Percentiles rank a stretch among this genome's conserved stretches.
These are phyloP conservation scores for Phialophora expanda DNA, from an alignment of 2,329 filamentous ascomycete genomes.

Conservation along the genomic window DNA sequence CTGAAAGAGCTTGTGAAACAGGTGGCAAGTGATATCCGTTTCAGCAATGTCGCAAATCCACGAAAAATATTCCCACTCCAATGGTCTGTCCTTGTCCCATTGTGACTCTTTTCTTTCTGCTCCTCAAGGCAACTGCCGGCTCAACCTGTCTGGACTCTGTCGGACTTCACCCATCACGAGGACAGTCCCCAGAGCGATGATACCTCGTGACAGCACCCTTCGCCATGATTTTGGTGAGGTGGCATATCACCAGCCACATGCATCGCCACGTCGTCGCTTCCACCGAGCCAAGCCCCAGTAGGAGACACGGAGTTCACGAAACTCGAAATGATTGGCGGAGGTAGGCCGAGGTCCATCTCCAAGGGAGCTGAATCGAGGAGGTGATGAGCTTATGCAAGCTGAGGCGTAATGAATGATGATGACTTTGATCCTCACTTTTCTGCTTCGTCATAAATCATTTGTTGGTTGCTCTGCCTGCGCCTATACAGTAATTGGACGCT, in stretches of 20 bases:
- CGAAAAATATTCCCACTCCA: neutral
- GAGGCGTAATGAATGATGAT: neutral
- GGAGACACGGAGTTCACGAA: neutral
- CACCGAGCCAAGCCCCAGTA: neutral
- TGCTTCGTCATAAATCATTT: neutral
- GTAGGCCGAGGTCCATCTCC: neutral
- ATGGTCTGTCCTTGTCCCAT: neutral
- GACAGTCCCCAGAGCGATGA: neutral
- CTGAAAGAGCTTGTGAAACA: neutral
- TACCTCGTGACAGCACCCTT: neutral
- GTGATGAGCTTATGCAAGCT: neutral
- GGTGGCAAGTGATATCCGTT: neutral
- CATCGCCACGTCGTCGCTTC: neutral
- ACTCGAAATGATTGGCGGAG: neutral
- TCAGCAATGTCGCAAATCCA: neutral
- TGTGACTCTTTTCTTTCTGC: too few species aligned
- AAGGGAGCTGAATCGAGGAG: neutral
- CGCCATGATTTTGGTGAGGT: neutral
- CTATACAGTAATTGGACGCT: neutral
- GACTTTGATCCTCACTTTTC: neutral
- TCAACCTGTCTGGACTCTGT: too few species aligned
- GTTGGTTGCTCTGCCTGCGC: neutral
- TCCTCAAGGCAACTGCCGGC: too few species aligned
- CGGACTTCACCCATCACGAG: neutral
- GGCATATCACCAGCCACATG: neutral